A percentile compares a stretch with the other conserved stretches of the same genome.
Evolutionary conservation across 257 asterid genomes (phyloP).

Genomic region (Haberlea rhodopensis): DNA sequence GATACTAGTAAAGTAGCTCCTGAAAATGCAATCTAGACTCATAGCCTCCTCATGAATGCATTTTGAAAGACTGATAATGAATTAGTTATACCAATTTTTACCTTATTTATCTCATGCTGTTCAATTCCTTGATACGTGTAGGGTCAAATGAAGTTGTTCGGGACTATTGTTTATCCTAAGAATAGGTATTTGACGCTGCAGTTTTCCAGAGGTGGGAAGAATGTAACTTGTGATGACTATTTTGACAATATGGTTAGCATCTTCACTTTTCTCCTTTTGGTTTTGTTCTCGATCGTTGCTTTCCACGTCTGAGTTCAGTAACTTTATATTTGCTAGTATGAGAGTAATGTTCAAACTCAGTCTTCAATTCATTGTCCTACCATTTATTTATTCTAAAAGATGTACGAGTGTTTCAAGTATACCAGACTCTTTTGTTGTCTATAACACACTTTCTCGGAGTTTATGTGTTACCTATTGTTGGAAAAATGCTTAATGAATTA

Average conservation of each 20-base stretch:
- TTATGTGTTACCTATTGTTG: too few relatives aligned
- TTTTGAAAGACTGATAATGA: constrained; percentile 3
- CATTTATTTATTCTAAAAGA: background rate
- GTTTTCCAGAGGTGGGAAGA: constrained; percentile 84
- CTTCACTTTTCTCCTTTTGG: constrained; percentile 16
- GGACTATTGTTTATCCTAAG: constrained; percentile 84
- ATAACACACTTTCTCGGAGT: background rate
- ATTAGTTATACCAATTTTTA: background rate
- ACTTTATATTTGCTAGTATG: constrained; percentile 9
- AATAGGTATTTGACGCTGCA: constrained; percentile 82
- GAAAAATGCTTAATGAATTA: too few relatives aligned
- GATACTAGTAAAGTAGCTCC: background rate
- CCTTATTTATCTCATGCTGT: constrained; percentile 12
- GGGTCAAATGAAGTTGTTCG: constrained; percentile 96
- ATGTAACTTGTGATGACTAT: constrained; percentile 82
- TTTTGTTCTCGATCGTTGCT: constrained; percentile 15
- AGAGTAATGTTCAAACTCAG: background rate
- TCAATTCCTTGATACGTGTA: constrained; percentile 29
- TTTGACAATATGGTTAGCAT: constrained; percentile 78
- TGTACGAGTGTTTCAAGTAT: background rate
- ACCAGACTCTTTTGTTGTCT: background rate
- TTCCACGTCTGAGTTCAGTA: constrained; percentile 14
- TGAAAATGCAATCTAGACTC: background rate
- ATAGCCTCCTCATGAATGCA: background rate
- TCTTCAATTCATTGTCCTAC: background rate